Percentiles rank a stretch among this genome's conserved stretches.
phyloP scores from a whole-genome alignment of 805 yeast genomes.

The Lipomyces lipofer region DNA sequence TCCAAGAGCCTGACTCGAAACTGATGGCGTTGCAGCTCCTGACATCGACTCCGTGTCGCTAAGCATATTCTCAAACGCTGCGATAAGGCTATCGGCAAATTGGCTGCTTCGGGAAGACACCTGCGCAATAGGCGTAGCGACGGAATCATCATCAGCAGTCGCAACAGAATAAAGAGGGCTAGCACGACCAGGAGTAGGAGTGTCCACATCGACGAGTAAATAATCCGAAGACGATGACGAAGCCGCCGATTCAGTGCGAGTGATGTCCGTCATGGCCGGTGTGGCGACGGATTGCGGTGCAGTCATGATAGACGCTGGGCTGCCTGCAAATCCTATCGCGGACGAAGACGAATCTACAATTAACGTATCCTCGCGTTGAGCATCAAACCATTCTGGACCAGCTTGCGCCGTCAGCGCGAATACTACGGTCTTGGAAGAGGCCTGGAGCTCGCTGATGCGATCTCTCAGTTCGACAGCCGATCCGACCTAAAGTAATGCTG shows the following conservation, averaged over 20 bases:
- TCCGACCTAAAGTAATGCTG: constrained; percentile 14
- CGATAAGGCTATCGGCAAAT: constrained; percentile 14
- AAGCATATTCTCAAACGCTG: constrained; percentile 22
- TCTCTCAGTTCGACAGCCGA: constrained; percentile 14
- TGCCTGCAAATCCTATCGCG: neutral
- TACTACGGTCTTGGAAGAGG: constrained; percentile 4
- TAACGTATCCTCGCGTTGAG: neutral
- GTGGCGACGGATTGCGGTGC: neutral
- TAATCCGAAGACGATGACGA: constrained; percentile 1
- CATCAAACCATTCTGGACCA: constrained; percentile 17
- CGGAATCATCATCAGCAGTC: neutral
- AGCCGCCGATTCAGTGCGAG: neutral
- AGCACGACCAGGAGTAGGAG: constrained; percentile 2
- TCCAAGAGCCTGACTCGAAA: too few species aligned
- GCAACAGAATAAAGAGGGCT: too few species aligned
- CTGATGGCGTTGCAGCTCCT: neutral
- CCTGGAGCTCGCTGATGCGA: constrained; percentile 13
- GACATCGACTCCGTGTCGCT: constrained; percentile 15
- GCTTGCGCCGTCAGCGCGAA: constrained; percentile 15
- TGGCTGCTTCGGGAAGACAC: constrained; percentile 1
- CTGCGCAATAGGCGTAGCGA: neutral
- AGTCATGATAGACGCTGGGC: neutral
- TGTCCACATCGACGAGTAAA: neutral
- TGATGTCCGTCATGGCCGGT: neutral
- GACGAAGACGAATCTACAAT: neutral